Evolutionary conservation across 345 rosid species (phyloP), one percentile per base, ranked within the genome.

Genomic region (Camelina sativa): DNA sequence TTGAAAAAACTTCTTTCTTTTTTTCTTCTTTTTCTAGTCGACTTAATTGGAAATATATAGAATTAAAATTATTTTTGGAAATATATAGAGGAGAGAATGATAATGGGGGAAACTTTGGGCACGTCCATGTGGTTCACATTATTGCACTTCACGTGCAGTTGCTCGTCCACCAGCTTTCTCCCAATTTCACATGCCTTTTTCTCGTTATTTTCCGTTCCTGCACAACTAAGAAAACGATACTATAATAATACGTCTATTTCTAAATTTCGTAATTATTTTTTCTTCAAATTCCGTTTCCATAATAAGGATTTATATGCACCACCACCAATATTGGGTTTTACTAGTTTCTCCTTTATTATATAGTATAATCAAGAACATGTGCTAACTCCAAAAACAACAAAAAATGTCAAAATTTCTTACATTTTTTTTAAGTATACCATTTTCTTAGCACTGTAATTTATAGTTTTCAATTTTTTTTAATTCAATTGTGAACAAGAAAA

Each of bases 141-240:
- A 71, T 71, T 78, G 71, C 78, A 55, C 71, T 73, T 79, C 78
- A 79, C 81, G 75, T 79, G 81, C 78, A 73, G 63, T 71, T 77
- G 76, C 80, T 71, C 47, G 65, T 77, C 80, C 71, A 77, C 80
- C 76, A 77, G 80, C 80, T 77, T 76, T 65, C 72, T 58, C 72
- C 76, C 50, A 77, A 57, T 71, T 77, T 47, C 76, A 77, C 67
- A 71, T 71, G 55, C 40, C 66, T 57, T 77, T 43, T 71, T 34
- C 55, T 43, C 12, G 11, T 25, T 76, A 15, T 62, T 53, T 32
- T 41, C 44, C n/a, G 38, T 54, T 35, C 16, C 25, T 64, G 2
- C 23, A 25, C 43, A 11, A 53, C 48, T 62, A 22, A 30, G 8
- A 76, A 60, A 61, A 56, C 40, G 62, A 53, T 34, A 67, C 56